Percentiles rank a stretch among this genome's conserved stretches.
Evolutionary conservation across 148 eudicot genomes (phyloP).

Genomic region (Oxyria digyna): DNA sequence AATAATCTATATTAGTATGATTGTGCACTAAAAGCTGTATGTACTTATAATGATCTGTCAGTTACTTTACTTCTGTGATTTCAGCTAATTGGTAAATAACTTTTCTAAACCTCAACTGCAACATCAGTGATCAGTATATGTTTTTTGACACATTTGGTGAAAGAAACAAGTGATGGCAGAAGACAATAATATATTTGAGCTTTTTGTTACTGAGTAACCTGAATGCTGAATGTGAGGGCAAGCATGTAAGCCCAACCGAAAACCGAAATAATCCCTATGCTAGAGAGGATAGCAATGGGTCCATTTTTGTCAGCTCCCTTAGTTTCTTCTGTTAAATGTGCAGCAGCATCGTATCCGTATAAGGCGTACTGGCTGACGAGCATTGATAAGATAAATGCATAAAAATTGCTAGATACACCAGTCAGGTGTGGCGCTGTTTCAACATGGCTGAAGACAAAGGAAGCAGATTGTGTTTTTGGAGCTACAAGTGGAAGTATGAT

Average conservation of each 20-base stretch:
- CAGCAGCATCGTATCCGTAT: slow-evolving; percentile 60
- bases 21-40: no score
- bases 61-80: no score
- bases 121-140: no score
- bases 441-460: slow-evolving; percentile 43
- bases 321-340: slow-evolving; percentile 66
- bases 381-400: slow-evolving; percentile 40
- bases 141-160: no score
- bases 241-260: slow-evolving; percentile 64
- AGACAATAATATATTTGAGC: no score
- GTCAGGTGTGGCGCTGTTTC: slow-evolving; percentile 30
- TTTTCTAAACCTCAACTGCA: no score
- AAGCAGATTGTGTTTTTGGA: slow-evolving; percentile 37
- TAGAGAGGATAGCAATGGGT: slow-evolving; percentile 50
- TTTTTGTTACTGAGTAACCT: no score
- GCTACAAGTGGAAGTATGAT: slow-evolving; percentile 58
- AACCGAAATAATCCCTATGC: slow-evolving; percentile 44
- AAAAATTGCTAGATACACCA: slow-evolving; percentile 32
- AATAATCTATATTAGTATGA: no score
- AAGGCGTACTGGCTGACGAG: slow-evolving; percentile 57
- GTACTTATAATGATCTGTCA: no score
- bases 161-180: no score
- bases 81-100: no score
- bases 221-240: slow-evolving; percentile 66
- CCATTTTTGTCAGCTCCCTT: slow-evolving; percentile 58